Base-by-base conservation (phyloP, 1,139 yeast genomes). In the Yamadazyma spencermartinsiae region DNA sequence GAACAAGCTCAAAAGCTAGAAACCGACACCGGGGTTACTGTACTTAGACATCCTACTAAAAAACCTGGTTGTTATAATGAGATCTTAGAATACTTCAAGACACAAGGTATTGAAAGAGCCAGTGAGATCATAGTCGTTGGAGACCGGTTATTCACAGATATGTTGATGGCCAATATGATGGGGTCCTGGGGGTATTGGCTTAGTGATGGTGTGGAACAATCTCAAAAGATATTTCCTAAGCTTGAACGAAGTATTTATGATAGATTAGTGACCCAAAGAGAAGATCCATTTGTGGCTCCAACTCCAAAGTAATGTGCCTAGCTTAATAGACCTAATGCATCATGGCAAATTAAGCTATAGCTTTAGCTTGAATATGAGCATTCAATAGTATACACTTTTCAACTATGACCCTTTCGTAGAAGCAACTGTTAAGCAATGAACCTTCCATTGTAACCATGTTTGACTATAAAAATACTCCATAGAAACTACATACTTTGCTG, bases 81-180 rank as follows among this genome's bases (percentile, higher is more conserved):
- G 52, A 79, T 92, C 16, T 58, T 80, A 61, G 72, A 69, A 0
- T 78, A 83, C 50, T 83, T 88, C 54, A 55, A 55, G 12, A 41
- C 61, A 16, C 65, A 72, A 24, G 75, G 75, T 1, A 66, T 83
- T 6, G 46, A 61, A 1, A 57, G 66, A 6, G 77, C 94, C 0
- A 57, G 70, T 13, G 86, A 90, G 49, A 80, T 92, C 16, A 88
- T 89, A 0, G 82, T 92, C 4, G 78, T 92, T 14, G 98, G 98
- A 0, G 98, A 92, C 52, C 65, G 98, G 27, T 70, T 92, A 28
- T 80, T 89, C 61, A 92, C 98, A 0, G 98, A 92, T 58, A 77
- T 92, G 43, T 65, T 90, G 38, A 86, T 92, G 96, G 97, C 97
- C 14, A 90, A 90, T 52, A 72, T 82, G 72, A 88, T 90, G 95